These are phyloP conservation scores for Metschnikowia orientalis DNA, from an alignment of 805 yeast genomes.

Conservation along the genomic window DNA sequence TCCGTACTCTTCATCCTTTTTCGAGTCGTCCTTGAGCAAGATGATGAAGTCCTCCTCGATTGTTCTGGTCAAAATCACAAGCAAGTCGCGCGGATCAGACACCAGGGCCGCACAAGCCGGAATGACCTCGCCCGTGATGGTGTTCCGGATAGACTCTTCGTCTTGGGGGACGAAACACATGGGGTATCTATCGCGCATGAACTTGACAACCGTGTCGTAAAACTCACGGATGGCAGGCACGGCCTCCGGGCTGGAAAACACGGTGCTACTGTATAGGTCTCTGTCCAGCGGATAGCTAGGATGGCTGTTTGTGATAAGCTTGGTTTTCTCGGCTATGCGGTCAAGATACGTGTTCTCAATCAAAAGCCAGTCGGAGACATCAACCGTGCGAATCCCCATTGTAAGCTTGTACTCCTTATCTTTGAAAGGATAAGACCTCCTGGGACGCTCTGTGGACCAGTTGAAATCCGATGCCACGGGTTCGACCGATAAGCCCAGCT, in stretches of 20 bases:
- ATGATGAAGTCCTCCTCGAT: conserved; percentile 42
- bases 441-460: conserved; percentile 15
- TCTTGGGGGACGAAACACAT: conserved; percentile 25
- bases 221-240: conserved; percentile 34
- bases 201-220: conserved; percentile 28
- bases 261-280: conserved; percentile 27
- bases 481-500: conserved; percentile 1
- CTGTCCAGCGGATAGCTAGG: conserved; percentile 28
- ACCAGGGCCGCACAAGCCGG: conserved; percentile 15
- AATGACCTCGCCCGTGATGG: conserved; percentile 23
- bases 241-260: conserved; percentile 31
- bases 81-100: conserved; percentile 14
- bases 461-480: conserved; percentile 13
- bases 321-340: conserved; percentile 24
- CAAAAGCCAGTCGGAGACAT: conserved; percentile 39
- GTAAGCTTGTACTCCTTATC: conserved; percentile 44
- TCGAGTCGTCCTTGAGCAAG: conserved; percentile 30
- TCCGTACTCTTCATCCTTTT: conserved; percentile 26
- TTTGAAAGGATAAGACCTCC: conserved; percentile 47
- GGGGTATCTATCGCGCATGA: conserved; percentile 37
- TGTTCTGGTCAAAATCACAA: conserved; percentile 24
- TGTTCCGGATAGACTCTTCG: conserved; percentile 21
- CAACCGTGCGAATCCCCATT: conserved; percentile 22
- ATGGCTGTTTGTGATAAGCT: conserved; percentile 29
- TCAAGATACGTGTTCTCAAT: conserved; percentile 33